phyloP scores from a whole-genome alignment of 805 yeast species.

The Spathaspora arborariae region DNA sequence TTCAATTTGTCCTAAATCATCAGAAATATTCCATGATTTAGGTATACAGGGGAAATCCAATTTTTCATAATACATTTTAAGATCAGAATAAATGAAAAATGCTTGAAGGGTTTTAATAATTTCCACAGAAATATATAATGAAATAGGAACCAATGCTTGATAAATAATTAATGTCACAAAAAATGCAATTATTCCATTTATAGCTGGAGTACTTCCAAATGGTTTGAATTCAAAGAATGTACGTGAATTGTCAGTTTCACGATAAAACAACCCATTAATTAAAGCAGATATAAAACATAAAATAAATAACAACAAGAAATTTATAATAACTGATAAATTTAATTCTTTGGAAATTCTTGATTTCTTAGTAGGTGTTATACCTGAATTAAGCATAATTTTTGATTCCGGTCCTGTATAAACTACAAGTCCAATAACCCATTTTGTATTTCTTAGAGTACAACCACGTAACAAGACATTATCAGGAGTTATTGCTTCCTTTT shows the following conservation, averaged over 20 bases:
- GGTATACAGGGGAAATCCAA: slow-evolving; percentile 77
- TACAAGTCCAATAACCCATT: slow-evolving; percentile 71
- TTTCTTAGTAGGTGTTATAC: slow-evolving; percentile 71
- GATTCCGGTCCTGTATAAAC: slow-evolving; percentile 76
- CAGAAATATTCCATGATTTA: slow-evolving; percentile 79
- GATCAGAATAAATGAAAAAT: slow-evolving; percentile 67
- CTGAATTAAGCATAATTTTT: slow-evolving; percentile 75
- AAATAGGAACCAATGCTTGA: slow-evolving; percentile 77
- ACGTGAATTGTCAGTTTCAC: slow-evolving; percentile 41
- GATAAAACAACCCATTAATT: slow-evolving; percentile 63
- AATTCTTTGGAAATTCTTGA: slow-evolving; percentile 63
- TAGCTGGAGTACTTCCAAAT: slow-evolving; percentile 54
- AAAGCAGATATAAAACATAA: slow-evolving; percentile 69
- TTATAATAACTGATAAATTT: slow-evolving; percentile 61
- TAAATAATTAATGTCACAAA: slow-evolving; percentile 71
- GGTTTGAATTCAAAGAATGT: slow-evolving; percentile 59
- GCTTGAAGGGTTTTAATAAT: slow-evolving; percentile 77
- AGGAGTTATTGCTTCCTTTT: slow-evolving; percentile 54
- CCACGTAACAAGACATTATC: slow-evolving; percentile 71
- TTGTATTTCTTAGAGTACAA: slow-evolving; percentile 66
- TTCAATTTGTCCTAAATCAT: slow-evolving; percentile 81
- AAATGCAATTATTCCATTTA: slow-evolving; percentile 64
- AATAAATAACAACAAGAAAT: slow-evolving; percentile 57
- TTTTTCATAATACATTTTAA: slow-evolving; percentile 62
- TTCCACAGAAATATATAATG: slow-evolving; percentile 74